phyloP scores from a whole-genome alignment of 768 basidiomycete genomes.

The Paxillus involutus region DNA sequence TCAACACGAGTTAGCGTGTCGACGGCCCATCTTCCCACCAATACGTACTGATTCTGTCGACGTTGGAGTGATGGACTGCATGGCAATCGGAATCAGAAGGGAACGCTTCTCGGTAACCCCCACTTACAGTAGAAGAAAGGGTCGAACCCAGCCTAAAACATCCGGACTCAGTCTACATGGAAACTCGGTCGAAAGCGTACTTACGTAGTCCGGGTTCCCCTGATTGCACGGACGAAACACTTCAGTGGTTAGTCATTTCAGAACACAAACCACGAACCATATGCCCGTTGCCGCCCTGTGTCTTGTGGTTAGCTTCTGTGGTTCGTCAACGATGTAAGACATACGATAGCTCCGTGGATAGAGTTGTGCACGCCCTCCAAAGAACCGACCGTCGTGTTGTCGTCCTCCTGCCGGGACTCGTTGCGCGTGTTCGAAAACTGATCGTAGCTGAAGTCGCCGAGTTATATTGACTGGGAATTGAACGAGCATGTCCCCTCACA shows the following conservation, averaged over 20 bases:
- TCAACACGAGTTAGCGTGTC: neutral
- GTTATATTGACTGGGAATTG: neutral
- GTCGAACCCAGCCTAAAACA: constrained; percentile 21
- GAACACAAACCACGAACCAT: constrained; percentile 18
- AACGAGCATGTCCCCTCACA: constrained; percentile 4
- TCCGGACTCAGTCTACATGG: neutral
- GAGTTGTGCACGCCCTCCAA: constrained; percentile 22
- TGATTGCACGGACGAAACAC: neutral
- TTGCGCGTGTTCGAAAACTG: constrained; percentile 27
- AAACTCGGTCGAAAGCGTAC: neutral
- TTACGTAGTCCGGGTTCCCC: constrained; percentile 23
- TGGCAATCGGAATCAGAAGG: neutral
- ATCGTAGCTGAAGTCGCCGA: constrained; percentile 19
- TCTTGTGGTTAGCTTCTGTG: neutral
- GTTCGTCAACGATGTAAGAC: neutral
- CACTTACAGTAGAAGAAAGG: constrained; percentile 26
- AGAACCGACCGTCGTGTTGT: constrained; percentile 12
- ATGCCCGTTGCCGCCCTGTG: constrained; percentile 26
- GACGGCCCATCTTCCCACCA: neutral
- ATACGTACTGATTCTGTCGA: constrained; percentile 23
- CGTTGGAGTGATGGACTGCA: constrained; percentile 25
- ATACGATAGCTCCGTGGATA: constrained; percentile 18
- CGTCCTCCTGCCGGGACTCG: constrained; percentile 14
- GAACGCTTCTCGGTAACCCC: neutral
- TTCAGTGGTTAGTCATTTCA: neutral